Conservation (phyloP, 495 filamentous ascomycete genomes). For the Trichodelitschia bisporula region DNA sequence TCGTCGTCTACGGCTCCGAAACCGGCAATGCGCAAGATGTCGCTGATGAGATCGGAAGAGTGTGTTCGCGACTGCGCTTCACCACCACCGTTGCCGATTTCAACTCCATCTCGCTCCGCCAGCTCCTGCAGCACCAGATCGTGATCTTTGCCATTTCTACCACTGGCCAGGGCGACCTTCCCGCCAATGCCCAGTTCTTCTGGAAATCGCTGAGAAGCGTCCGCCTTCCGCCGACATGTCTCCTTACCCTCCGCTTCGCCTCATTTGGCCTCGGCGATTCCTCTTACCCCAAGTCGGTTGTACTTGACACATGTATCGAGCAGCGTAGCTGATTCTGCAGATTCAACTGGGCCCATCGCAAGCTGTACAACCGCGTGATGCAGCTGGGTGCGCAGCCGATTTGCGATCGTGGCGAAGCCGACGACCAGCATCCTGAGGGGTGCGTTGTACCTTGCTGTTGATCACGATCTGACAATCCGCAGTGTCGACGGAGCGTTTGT, state of each 20-base stretch:
- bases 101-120: slow-evolving; percentile 33
- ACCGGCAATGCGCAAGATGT: slow-evolving; percentile 82
- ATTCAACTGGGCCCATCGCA: slow-evolving; percentile 82
- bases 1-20: slow-evolving; percentile 83
- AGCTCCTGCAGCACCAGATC: slow-evolving; percentile 27
- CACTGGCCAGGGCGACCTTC: slow-evolving; percentile 85
- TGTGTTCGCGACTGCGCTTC: slow-evolving; percentile 55
- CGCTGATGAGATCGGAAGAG: slow-evolving; percentile 54
- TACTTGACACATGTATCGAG: not conserved
- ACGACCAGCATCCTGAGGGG: slow-evolving; percentile 87
- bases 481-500: slow-evolving; percentile 67
- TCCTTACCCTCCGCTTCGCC: slow-evolving; percentile 43
- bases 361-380: slow-evolving; percentile 59
- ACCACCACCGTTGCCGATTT: slow-evolving; percentile 45
- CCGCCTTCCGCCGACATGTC: slow-evolving; percentile 43
- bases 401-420: slow-evolving; percentile 57
- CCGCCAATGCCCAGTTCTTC: slow-evolving; percentile 50
- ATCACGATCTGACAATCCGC: no score
- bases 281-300: slow-evolving; percentile 59
- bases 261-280: slow-evolving; percentile 86
- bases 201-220: slow-evolving; percentile 69
- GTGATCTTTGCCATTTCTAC: slow-evolving; percentile 69
- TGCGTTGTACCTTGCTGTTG: slow-evolving; percentile 26
- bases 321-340: slow-evolving; percentile 20
- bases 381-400: slow-evolving; percentile 69